Evolutionary conservation across 495 filamentous ascomycete genomes (phyloP), one percentile per base, ranked within the genome.

Genomic region (Aspergillus avenaceus): DNA sequence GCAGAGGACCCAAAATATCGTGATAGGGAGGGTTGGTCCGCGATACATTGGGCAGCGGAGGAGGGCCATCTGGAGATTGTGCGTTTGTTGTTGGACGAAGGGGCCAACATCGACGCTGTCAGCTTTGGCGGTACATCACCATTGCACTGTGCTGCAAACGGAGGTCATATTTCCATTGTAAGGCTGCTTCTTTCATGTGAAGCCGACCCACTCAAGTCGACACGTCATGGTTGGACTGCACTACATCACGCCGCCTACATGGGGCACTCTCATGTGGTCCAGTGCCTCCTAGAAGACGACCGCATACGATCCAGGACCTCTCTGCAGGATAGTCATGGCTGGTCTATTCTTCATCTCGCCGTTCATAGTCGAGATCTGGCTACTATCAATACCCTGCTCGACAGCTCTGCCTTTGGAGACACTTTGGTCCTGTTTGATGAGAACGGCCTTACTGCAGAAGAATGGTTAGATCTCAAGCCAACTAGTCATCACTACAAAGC

Each of bases 271-370:
- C 43, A 52, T 27, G 56, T 59, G 27, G 52, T 55, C 34, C 44
- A 52, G 49, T 45, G 43, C 47, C 56, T 59, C 32, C 28, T 59
- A 41, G 52, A 59, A 49, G 43, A 53, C 45, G 44, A 45, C 49
- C 49, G 60, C 16, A 49, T 65, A 56, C 26, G 52, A 50, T 57
- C 60, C 43, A 64, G 26, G 49, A 52, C 59, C 43, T 59, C 55
- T 49, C 61, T 62, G 56, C 45, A 47, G 19, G 63, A 66, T 31
- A 66, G 62, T 31, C 63, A 66, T 52, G 61, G 63, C 50, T 66
- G 63, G 63, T 64, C 63, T 34, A 59, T 52, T 52, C 63, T 66
- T 49, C 63, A 66, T 60, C 49, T 66, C 43, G 63, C 63, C 45
- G 26, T 62, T 13, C 55, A 62, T 31, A 60, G 59, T 50, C 53